phyloP scores from a whole-genome alignment of 2,329 filamentous ascomycete genomes.

The Onygena corvina region DNA sequence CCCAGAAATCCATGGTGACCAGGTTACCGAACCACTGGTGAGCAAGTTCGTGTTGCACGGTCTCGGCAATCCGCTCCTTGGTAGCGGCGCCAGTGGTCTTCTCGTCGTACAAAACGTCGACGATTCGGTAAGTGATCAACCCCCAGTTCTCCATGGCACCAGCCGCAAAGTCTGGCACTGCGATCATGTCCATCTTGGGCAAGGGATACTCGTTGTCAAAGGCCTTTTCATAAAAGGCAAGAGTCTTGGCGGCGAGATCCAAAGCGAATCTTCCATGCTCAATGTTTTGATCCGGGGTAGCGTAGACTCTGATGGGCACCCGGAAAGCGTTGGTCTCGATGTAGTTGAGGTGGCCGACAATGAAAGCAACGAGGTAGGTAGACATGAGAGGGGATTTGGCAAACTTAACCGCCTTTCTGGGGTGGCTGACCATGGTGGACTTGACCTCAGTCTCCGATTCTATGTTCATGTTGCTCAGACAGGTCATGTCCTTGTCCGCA shows the following conservation, averaged over 20 bases:
- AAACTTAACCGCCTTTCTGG: conserved; percentile 81
- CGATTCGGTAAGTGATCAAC: conserved; percentile 84
- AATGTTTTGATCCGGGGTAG: conserved; percentile 77
- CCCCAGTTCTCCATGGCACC: conserved; percentile 99
- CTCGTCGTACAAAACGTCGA: conserved; percentile 81
- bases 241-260: conserved; percentile 74
- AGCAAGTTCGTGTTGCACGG: conserved; percentile 90
- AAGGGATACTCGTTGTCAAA: conserved; percentile 79
- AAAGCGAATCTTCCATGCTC: conserved; percentile 85
- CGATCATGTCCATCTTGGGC: conserved; percentile 93
- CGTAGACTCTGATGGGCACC: conserved; percentile 86
- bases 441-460: conserved; percentile 62
- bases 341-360: conserved; percentile 85
- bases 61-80: conserved; percentile 87
- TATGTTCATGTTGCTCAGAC: conserved; percentile 94
- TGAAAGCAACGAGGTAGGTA: conserved; percentile 87
- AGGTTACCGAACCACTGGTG: conserved; percentile 98
- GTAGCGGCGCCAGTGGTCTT: conserved; percentile 78
- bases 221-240: conserved; percentile 90
- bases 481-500: conserved; percentile 80
- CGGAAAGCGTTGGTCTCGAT: conserved; percentile 88
- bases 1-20: conserved; percentile 98
- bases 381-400: conserved; percentile 90
- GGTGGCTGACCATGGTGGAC: conserved; percentile 48
- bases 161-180: conserved; percentile 88